Evolutionary conservation across 148 eudicot species (phyloP).

Genomic region (Vaccinium darrowii): DNA sequence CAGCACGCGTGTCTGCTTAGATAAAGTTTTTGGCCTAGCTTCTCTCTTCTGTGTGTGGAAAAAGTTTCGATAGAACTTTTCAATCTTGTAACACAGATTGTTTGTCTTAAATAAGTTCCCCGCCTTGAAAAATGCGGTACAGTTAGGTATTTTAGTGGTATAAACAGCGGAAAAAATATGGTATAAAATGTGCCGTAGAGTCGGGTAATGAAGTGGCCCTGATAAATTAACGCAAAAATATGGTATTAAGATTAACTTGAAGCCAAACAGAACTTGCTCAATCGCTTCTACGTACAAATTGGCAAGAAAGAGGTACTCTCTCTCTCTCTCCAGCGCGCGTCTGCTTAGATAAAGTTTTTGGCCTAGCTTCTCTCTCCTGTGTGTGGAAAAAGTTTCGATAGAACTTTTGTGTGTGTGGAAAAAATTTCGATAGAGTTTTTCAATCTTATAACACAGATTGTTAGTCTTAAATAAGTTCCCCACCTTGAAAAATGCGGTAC

Average conservation of each 20-base stretch:
- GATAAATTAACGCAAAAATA: no score
- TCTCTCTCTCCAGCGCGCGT: background rate
- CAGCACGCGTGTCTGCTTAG: background rate
- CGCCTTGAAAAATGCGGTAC: no score
- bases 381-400: background rate
- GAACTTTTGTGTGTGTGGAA: no score
- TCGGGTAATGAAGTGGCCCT: no score
- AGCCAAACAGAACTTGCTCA: constrained; percentile 72
- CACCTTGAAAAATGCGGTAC: no score
- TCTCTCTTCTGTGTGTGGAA: background rate
- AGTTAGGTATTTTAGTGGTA: background rate
- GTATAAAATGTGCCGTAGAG: background rate
- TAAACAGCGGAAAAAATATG: background rate
- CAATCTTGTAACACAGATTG: background rate
- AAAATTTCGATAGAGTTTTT: background rate
- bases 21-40: background rate
- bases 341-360: background rate
- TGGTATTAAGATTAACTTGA: constrained; percentile 31
- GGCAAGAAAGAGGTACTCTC: constrained; percentile 83
- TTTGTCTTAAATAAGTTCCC: background rate
- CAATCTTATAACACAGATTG: background rate
- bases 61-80: background rate
- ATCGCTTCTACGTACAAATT: constrained; percentile 67
- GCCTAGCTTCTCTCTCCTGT: background rate
- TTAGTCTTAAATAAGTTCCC: background rate